Base-by-base conservation (phyloP, 768 basidiomycete species). In the Artomyces pyxidatus region DNA sequence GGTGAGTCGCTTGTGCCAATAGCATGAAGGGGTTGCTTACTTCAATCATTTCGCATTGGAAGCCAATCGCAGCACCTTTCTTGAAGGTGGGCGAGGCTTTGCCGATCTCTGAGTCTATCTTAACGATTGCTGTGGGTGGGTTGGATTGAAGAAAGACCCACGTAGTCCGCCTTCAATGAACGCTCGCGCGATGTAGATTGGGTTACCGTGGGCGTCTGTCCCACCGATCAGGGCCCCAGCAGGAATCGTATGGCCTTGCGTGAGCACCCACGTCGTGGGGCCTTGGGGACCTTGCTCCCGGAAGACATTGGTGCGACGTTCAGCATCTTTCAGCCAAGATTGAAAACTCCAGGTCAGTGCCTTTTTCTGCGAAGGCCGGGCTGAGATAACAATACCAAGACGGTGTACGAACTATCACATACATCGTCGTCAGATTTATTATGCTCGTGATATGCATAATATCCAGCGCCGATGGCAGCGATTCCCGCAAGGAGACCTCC, bases 1-100 rank as follows among this genome's bases (percentile, higher is more conserved):
- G 40, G 26, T 42, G 44, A 54, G 52, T 42, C n/a, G 19, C 47
- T 26, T 28, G 37, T 17, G 14, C 40, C 8, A 5, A 19, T 26
- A 29, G 43, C 30, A 43, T 14, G 39, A 23, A 25, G 19, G 10
- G 5, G 29, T 30, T 14, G 58, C 67, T 39, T 63, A 83, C 85
- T 2, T 81, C 73, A 38, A 78, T 67, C 58, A 81, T 83, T 4
- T 80, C 67, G 54, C 77, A 67, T 40, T 65, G 69, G 59, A 73
- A 85, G 14, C 85, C 84, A 45, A 88, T 74, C 37, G 77, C 74
- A 17, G 71, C 79, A 6, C 86, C 85, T 55, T 80, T 74, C 59
- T 77, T 59, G 65, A 83, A 79, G 16, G 66, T 68, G 3, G 61
- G 53, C 23, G 76, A 79, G 2, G 82, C 83, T 58, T 84, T 86